Conservation (phyloP, 1,284 basidiomycete genomes). For the Microbotryomycetes sp. region DNA sequence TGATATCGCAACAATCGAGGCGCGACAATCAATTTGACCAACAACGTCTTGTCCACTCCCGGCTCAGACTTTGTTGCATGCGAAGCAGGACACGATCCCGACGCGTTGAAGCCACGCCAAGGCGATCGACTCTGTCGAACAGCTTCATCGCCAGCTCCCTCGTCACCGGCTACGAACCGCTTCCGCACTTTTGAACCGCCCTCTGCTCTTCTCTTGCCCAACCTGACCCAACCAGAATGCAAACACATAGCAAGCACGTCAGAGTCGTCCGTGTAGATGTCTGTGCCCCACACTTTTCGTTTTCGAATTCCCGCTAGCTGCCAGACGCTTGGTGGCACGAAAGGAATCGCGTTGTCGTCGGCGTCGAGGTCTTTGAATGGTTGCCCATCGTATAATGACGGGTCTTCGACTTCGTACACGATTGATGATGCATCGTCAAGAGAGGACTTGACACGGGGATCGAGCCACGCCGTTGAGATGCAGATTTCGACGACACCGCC, state of each 20-base stretch:
- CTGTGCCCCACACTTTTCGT: slow-evolving; percentile 50
- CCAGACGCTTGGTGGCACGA: slow-evolving; percentile 14
- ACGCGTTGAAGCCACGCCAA: neutral
- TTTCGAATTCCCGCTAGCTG: slow-evolving; percentile 30
- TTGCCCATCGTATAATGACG: neutral
- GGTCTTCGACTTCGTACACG: neutral
- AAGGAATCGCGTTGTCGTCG: slow-evolving; percentile 7
- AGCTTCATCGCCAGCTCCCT: slow-evolving; percentile 9
- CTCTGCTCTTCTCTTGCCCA: slow-evolving; percentile 19
- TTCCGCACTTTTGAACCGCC: neutral
- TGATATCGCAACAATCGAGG: slow-evolving; percentile 49
- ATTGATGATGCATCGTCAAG: neutral
- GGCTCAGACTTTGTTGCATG: neutral
- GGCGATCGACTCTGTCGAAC: neutral
- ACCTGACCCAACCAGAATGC: slow-evolving; percentile 50
- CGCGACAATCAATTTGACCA: slow-evolving; percentile 47
- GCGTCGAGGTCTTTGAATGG: slow-evolving; percentile 1
- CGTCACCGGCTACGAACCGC: slow-evolving; percentile 8
- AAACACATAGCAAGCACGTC: slow-evolving; percentile 49
- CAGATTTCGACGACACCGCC: slow-evolving; percentile 30
- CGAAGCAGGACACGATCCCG: neutral
- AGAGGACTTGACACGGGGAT: neutral
- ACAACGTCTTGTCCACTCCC: slow-evolving; percentile 38
- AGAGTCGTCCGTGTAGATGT: slow-evolving; percentile 55
- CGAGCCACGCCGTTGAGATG: slow-evolving; percentile 24